Evolutionary conservation across 257 asterid genomes (phyloP).

Genomic region (Scutellaria galericulata): DNA sequence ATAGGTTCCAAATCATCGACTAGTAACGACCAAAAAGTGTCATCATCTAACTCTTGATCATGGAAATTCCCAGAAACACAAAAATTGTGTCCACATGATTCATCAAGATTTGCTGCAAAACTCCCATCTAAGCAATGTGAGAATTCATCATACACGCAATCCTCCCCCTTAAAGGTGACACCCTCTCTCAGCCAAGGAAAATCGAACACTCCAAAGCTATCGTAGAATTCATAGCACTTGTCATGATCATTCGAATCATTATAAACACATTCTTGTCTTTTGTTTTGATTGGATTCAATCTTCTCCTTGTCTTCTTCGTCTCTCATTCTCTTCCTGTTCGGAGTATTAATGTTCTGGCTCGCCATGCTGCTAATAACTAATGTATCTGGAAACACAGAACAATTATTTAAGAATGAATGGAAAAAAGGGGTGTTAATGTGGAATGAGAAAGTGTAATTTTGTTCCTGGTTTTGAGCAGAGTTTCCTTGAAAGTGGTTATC

Average conservation of each 20-base stretch:
- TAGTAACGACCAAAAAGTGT: slow-evolving; percentile 38
- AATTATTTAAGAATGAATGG: neutral
- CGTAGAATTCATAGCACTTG: slow-evolving; percentile 32
- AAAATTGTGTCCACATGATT: slow-evolving; percentile 11
- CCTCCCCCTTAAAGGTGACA: slow-evolving; percentile 36
- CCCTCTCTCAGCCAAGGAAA: slow-evolving; percentile 64
- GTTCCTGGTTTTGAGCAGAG: slow-evolving; percentile 30
- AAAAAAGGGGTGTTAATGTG: neutral
- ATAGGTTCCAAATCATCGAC: slow-evolving; percentile 42
- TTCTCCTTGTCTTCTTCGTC: slow-evolving; percentile 24
- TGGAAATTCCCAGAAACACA: neutral
- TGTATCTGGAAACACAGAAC: no score
- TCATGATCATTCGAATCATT: neutral
- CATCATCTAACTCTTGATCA: slow-evolving; percentile 26
- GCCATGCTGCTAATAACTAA: slow-evolving; percentile 26
- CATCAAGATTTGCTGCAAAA: slow-evolving; percentile 21
- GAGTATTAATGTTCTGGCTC: slow-evolving; percentile 31
- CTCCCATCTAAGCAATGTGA: slow-evolving; percentile 27
- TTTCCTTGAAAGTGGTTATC: slow-evolving; percentile 21
- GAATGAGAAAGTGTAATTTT: neutral
- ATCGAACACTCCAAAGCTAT: slow-evolving; percentile 53
- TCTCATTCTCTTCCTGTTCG: slow-evolving; percentile 40
- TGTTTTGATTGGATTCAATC: slow-evolving; percentile 6
- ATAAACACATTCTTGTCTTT: slow-evolving; percentile 29
- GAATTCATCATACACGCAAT: slow-evolving; percentile 30